Conservation (phyloP, 768 basidiomycete species). For the Phaeotremella fagi region DNA sequence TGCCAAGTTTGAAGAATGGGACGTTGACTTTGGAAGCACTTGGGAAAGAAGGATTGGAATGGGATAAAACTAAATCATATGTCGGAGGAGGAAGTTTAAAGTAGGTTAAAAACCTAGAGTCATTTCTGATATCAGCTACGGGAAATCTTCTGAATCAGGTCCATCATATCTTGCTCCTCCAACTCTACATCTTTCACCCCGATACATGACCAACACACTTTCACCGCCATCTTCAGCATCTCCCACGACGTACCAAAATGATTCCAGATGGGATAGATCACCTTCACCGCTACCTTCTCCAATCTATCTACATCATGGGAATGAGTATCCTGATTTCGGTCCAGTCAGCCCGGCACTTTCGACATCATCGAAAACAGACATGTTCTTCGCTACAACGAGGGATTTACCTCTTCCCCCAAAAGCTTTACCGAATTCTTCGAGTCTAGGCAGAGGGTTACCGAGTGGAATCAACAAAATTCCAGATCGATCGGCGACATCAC, state of each 20-base stretch:
- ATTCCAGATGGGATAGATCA: slow-evolving; percentile 4
- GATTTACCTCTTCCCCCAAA: slow-evolving; percentile 39
- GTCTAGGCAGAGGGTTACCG: slow-evolving; percentile 23
- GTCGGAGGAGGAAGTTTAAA: slow-evolving; percentile 42
- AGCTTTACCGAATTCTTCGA: slow-evolving; percentile 20
- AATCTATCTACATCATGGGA: slow-evolving; percentile 4
- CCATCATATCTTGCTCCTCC: slow-evolving; percentile 10
- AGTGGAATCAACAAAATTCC: background rate
- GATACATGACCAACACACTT: slow-evolving; percentile 11
- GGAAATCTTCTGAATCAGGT: background rate
- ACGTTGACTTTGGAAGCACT: slow-evolving; percentile 41
- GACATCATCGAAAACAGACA: slow-evolving; percentile 37
- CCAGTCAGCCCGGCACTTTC: slow-evolving; percentile 29
- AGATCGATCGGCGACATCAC: background rate
- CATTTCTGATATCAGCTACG: background rate
- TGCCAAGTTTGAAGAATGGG: slow-evolving; percentile 22
- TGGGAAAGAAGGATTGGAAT: slow-evolving; percentile 13
- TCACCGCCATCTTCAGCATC: slow-evolving; percentile 7
- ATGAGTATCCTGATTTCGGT: slow-evolving; percentile 5
- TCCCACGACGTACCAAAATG: slow-evolving; percentile 1
- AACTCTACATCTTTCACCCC: slow-evolving; percentile 1
- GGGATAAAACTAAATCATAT: slow-evolving; percentile 40
- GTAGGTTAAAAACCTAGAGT: no score
- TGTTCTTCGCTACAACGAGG: slow-evolving; percentile 37
- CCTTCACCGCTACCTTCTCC: slow-evolving; percentile 6